Conservation (phyloP, 208 protist genomes). For the Trypanosoma melophagium region DNA sequence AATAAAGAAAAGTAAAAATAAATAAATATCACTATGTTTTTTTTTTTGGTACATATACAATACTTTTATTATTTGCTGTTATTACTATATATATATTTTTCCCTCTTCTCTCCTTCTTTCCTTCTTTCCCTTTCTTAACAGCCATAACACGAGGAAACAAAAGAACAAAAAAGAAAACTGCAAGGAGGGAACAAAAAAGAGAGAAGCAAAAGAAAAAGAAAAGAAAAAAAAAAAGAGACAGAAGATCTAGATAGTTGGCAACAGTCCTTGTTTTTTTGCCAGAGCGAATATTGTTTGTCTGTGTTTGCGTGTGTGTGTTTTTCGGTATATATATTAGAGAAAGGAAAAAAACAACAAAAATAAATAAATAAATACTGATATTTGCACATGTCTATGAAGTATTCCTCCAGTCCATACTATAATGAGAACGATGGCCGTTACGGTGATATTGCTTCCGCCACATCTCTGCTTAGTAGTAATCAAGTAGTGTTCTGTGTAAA, state of each 20-base stretch:
- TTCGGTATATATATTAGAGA: slow-evolving; percentile 8
- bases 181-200: too few relatives aligned
- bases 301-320: slow-evolving; percentile 3
- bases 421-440: slow-evolving; percentile 25
- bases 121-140: too few relatives aligned
- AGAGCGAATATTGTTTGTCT: too few relatives aligned
- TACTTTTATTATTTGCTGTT: too few relatives aligned
- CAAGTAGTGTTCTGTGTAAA: slow-evolving; percentile 82
- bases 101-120: too few relatives aligned
- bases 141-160: too few relatives aligned
- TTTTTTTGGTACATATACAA: not conserved
- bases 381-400: slow-evolving; percentile 27
- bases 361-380: not conserved
- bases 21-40: not conserved
- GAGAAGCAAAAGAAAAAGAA: too few relatives aligned
- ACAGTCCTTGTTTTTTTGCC: too few relatives aligned
- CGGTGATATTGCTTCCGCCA: slow-evolving; percentile 19
- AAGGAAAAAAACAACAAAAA: not conserved
- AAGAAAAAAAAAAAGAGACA: too few relatives aligned
- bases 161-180: too few relatives aligned
- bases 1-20: not conserved
- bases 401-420: slow-evolving; percentile 13
- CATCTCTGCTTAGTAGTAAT: slow-evolving; percentile 24
- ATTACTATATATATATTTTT: slow-evolving; percentile 12
- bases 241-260: too few relatives aligned